Base-by-base conservation (phyloP, 495 filamentous ascomycete genomes). In the Hypoxylon lienhwacheense region DNA sequence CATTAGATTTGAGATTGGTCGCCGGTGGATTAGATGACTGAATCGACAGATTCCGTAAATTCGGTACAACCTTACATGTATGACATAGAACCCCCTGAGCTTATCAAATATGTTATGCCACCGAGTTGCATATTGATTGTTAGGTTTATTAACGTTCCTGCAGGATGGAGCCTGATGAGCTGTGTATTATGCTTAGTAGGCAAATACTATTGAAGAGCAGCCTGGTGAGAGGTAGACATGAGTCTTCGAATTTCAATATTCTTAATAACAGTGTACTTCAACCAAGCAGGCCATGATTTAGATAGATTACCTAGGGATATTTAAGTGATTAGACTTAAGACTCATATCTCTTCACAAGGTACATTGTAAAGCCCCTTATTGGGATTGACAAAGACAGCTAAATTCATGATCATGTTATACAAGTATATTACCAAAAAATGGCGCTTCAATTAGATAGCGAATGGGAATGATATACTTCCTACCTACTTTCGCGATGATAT, bases 61-160 rank as follows among this genome's bases (percentile, higher is more conserved):
- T 24, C 16, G 35, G 19, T 42, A 50, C 50, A 7, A 55, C 56
- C 39, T 25, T 44, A 22, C 15, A 1, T 4, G 40, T 44, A 20
- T 49, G 33, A 54, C 39, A 50, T 54, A 39, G 46, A 21, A 44
- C 46, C 25, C 44, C 45, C 45, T 46, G 41, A 33, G 40, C 41
- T 61, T 7, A 41, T 51, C 50, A 34, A 44, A 49, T 48, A 8
- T 53, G 21, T 21, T 44, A 8, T 53, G 21, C 17, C 39, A 16
- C 40, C 57, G 40, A 47, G 50, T 61, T 46, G 19, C 51, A 51
- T 15, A 43, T 61, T 61, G 17, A 61, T 61, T 61, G 46, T 11
- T 25, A 41, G 31, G 36, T 51, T 29, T 39, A 22, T 47, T 31
- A 25, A 22, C 14, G 58, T 61, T 61, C 58, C 58, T 61, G 58